Base-by-base conservation (phyloP, 495 filamentous ascomycete genomes). In the Penicillium cinerascens region DNA sequence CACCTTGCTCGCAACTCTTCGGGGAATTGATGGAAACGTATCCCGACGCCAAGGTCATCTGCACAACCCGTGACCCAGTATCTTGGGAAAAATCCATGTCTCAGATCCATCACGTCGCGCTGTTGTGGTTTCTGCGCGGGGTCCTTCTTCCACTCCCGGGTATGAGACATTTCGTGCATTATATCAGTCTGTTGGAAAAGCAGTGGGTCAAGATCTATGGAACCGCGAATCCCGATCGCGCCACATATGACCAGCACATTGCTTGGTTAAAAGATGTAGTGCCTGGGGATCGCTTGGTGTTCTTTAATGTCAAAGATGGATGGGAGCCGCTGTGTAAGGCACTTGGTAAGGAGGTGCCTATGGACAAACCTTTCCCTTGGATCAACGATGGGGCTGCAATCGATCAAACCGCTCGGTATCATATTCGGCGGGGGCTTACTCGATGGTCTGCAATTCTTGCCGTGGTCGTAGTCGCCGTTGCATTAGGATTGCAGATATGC, bases 321-420 rank as follows among this genome's bases (percentile, higher is more conserved):
- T 81, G 77, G 77, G 74, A 51, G 41, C 78, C 76, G 6, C 53
- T 80, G 26, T 79, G 78, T 59, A 60, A 67, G 47, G 78, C 75
- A 33, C 54, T 80, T 13, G 70, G 60, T 6, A 71, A 72, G 37
- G 63, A 70, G 0, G 50, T 68, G 5, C 77, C 78, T 0, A 23
- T 39, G 26, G 61, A 63, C 29, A 54, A 65, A 0, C 50, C 60
- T 11, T 78, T 81, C 38, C 78, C 77, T n/a, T 52, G 40, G 3
- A 42, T 71, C 2, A 70, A 73, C 50, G 68, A 68, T 35, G 55
- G 58, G 1, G 54, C 56, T 16, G 64, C 44, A 13, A 67, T 65
- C 41, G 48, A 55, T 23, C 43, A 44, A 15, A 59, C 51, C 0
- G 47, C 55, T 13, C 36, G 35, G 29, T 43, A 58, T 51, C 54